These are phyloP conservation scores for Leishmania turanica DNA, from an alignment of 208 protist species.

Conservation along the genomic window DNA sequence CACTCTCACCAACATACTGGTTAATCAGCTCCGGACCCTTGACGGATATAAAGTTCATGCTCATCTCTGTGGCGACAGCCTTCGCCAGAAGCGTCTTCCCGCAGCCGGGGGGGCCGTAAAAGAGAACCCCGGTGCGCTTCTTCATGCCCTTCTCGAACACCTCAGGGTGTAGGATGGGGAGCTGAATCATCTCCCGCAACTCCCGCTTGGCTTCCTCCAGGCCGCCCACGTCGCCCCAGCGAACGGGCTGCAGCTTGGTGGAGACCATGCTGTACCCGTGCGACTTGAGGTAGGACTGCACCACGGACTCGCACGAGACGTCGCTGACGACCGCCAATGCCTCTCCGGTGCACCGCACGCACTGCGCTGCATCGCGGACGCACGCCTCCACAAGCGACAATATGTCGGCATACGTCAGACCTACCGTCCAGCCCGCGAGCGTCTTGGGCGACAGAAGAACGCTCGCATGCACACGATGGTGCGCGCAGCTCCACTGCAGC, in stretches of 20 bases:
- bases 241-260: slow-evolving; percentile 85
- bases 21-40: slow-evolving; percentile 96
- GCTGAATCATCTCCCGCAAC: slow-evolving; percentile 82
- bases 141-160: slow-evolving; percentile 74
- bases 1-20: slow-evolving; percentile 94
- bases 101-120: slow-evolving; percentile 94
- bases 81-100: slow-evolving; percentile 95
- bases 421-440: slow-evolving; percentile 75
- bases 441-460: slow-evolving; percentile 55
- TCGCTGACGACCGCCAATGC: slow-evolving; percentile 65
- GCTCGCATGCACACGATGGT: slow-evolving; percentile 44
- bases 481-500: slow-evolving; percentile 26
- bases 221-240: slow-evolving; percentile 91
- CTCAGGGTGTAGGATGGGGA: slow-evolving; percentile 84
- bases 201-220: slow-evolving; percentile 91
- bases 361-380: slow-evolving; percentile 20
- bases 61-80: slow-evolving; percentile 93
- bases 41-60: slow-evolving; percentile 95
- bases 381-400: slow-evolving; percentile 58
- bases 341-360: background rate
- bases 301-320: slow-evolving; percentile 46
- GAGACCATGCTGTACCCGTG: slow-evolving; percentile 87
- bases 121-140: slow-evolving; percentile 86
- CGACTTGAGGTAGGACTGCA: slow-evolving; percentile 67
- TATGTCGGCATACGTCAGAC: slow-evolving; percentile 71